Evolutionary conservation across 2,329 filamentous ascomycete species (phyloP), one percentile per base, ranked within the genome.

Genomic region (Exophiala sideris): DNA sequence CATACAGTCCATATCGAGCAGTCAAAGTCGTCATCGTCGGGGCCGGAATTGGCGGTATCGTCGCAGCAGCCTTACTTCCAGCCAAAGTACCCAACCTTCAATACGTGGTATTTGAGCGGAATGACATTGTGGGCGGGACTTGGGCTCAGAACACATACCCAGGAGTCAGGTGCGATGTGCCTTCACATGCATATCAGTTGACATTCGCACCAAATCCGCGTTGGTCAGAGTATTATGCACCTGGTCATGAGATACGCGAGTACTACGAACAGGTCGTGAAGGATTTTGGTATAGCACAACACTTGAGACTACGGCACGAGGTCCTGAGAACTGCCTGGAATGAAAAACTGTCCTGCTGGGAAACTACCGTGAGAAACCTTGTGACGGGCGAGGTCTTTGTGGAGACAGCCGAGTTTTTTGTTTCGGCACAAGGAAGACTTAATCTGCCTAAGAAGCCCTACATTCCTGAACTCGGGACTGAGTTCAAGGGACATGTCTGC

Each of bases 341-440:
- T 29, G 52, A 58, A 11, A 41, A 41, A 10, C 7, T 42, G 1
- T 12, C 16, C 5, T 33, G 48, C 42, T 56, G 48, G 53, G 29
- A 40, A 4, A 29, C 52, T 6, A 50, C 14, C 6, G n/a, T 56
- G 5, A 35, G 14, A 20, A 35, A 51, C 29, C 48, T 56, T 2
- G 32, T 24, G 7, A 44, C 39, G 5, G 48, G 45, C 21, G 42
- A 48, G 14, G 34, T 45, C 7, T 39, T 32, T 16, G 35, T 32
- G 18, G 18, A 47, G 12, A 48, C 36, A 12, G 38, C 57, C 1
- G 21, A 82, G 60, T 83, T 82, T 54, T 66, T 84, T 12, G 70
- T 83, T 14, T 80, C 77, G 7, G 81, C 77, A 1, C 79, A 83
- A 24, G 81, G 82, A 1, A 79, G 83, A 60, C 67, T 84, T 33